Evolutionary conservation across 805 yeast species (phyloP), one percentile per base, ranked within the genome.

Genomic region (Metschnikowia shivogae): DNA sequence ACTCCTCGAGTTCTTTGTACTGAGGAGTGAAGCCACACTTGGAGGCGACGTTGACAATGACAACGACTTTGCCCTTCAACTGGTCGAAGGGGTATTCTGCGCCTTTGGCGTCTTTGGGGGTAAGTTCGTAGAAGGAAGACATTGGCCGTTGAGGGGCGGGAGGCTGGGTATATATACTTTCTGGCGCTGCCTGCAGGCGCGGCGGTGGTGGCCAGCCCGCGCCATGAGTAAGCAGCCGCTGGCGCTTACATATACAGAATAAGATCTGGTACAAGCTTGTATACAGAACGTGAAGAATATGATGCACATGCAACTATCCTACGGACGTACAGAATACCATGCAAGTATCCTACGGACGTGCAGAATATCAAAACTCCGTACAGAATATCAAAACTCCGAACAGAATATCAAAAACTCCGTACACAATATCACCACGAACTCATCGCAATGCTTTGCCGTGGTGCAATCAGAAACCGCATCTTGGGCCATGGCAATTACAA

Each of bases 11-110:
- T 42, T 64, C 73, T 49, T 62, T 59, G 50, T 67, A 68, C 54
- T 71, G 76, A 13, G 73, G 72, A 10, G 75, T 63, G 59, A 64
- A 71, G 11, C 76, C 76, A 59, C 76, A 71, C 67, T 87, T 84
- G 59, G 93, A 84, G 13, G 97, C 97, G 31, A 88, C 92, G 64
- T 89, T 89, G 48, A 89, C 95, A 45, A 89, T 73, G 36, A 89
- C 64, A 13, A 89, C 90, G 36, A 84, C 95, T 64, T 89, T 86
- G 34, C 92, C 95, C 62, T 83, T 75, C 47, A 85, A 70, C 48
- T 81, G 68, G 35, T 64, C 55, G 56, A 89, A 81, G 26, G 84
- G 76, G 62, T 70, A 83, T 17, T 77, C 78, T 51, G 80, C 59
- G 30, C 83, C 84, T 39, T 73, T 70, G 59, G 74, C 73, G 68